Evolutionary conservation across 176 grass and related monocot species (phyloP).

Genomic region (Raddia guianensis): DNA sequence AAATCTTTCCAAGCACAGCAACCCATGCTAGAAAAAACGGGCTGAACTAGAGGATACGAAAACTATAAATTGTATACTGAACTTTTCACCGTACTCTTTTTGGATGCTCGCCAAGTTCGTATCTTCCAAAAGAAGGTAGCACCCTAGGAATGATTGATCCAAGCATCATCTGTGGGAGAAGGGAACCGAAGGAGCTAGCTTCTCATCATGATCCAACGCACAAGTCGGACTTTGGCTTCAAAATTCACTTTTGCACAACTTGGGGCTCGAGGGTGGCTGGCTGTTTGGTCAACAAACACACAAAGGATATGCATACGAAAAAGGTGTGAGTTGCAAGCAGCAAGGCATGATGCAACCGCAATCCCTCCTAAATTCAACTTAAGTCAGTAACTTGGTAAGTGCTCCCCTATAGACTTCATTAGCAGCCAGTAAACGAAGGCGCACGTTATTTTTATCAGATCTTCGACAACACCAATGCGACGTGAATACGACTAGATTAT

Average conservation of each 20-base stretch:
- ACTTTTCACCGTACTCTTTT: no score
- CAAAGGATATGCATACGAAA: not conserved
- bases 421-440: not conserved
- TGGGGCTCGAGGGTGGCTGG: not conserved
- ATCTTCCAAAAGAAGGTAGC: no score
- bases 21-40: no score
- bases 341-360: constrained; percentile 38
- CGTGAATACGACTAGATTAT: not conserved
- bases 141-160: no score
- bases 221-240: not conserved
- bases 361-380: not conserved
- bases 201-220: no score
- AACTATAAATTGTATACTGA: no score
- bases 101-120: no score
- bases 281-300: constrained; percentile 36
- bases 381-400: not conserved
- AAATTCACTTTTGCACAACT: not conserved
- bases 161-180: no score
- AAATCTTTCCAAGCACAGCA: no score
- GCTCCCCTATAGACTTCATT: not conserved
- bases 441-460: not conserved
- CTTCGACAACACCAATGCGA: not conserved
- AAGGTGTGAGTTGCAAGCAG: not conserved
- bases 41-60: no score
- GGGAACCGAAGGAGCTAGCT: no score